Conservation (phyloP, 2,329 filamentous ascomycete species). For the Tolypocladium ophioglossoides region DNA sequence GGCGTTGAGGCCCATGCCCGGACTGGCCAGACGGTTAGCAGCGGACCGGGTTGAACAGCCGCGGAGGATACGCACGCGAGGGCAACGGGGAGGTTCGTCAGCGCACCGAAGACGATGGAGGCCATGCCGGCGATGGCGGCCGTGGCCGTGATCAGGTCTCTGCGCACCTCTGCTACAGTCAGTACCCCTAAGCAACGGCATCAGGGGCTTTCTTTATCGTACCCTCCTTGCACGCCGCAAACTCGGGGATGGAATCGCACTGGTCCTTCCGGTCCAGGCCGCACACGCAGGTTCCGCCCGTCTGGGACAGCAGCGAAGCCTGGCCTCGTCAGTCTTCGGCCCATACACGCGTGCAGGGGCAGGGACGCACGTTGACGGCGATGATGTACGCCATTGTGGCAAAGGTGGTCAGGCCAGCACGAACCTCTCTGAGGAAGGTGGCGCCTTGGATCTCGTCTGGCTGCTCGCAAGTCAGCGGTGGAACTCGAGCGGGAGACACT, state of each 20-base stretch:
- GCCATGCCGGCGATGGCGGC: conserved; percentile 69
- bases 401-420: conserved; percentile 71
- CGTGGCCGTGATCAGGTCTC: conserved; percentile 73
- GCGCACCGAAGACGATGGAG: conserved; percentile 66
- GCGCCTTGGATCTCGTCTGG: conserved; percentile 56
- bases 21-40: conserved; percentile 27
- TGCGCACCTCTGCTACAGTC: conserved; percentile 43
- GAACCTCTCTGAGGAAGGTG: conserved; percentile 66
- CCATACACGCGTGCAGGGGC: background rate
- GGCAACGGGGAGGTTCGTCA: conserved; percentile 63
- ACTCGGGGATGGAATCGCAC: conserved; percentile 38
- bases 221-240: conserved; percentile 37
- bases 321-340: conserved; percentile 24
- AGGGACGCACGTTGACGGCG: conserved; percentile 47
- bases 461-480: conserved; percentile 26
- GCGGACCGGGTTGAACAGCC: background rate
- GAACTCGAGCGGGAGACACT: background rate
- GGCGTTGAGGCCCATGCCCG: conserved; percentile 58
- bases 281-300: conserved; percentile 69
- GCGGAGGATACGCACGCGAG: conserved; percentile 19
- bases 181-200: background rate
- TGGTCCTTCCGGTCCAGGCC: conserved; percentile 27
- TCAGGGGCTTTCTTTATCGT: background rate
- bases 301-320: conserved; percentile 61
- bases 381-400: conserved; percentile 83